Base-by-base conservation (phyloP, 257 asterid genomes). In the Solanum medicagineum region DNA sequence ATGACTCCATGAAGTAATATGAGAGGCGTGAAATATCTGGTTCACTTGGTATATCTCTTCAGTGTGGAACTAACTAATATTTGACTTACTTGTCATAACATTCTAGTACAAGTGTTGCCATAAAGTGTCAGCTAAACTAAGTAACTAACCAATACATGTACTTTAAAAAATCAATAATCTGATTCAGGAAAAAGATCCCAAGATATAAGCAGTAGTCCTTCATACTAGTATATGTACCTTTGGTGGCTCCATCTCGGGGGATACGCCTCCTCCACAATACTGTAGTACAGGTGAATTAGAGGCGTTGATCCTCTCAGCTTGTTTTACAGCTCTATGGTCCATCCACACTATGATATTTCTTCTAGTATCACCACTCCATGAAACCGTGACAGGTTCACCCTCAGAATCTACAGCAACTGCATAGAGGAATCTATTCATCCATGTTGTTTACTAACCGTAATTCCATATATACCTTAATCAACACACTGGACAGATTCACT, bases 271-370 rank as follows among this genome's bases (percentile, higher is more conserved):
- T 70, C 99, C 99, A 86, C 99, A 96, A 81, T 96, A 96, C 86
- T 96, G 97, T 87, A 95, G 81, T 40, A 95, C 99, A 8, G 99
- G 97, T 24, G 99, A 92, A 63, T 95, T 96, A 51, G 92, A 93
- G 81, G 97, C 92, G 87, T 94, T 96, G 71, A 96, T 96, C 88
- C 91, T 90, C 86, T 96, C 98, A 68, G 98, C 96, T 88, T 96
- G 98, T 80, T 92, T 90, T 77, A 95, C 97, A 90, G 99, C 98
- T 90, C 99, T 91, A 86, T 96, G 99, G 90, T 96, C 99, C 99
- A 96, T 96, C 99, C 99, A 96, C 84, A 95, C 97, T 74, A 96
- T 96, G 85, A 96, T 87, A 89, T 96, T 96, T 88, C 99, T 92
- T 89, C 99, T 94, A 40, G 97, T 54, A 68, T 96, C 99, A 75